Evolutionary conservation across 306 rosid genomes (phyloP).

Genomic region (Ziziphus jujuba): DNA sequence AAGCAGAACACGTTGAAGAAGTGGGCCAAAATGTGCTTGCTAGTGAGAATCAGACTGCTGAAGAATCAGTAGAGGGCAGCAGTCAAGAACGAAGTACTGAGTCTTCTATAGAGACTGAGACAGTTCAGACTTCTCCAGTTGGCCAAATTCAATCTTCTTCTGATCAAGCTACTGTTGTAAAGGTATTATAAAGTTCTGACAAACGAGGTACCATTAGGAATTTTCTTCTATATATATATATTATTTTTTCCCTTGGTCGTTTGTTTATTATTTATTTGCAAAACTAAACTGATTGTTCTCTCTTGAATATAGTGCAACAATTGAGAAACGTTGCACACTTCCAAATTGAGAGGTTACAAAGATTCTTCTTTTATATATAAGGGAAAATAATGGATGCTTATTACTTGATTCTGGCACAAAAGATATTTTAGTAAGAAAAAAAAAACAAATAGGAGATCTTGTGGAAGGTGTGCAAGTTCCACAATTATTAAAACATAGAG

Average conservation of each 20-base stretch:
- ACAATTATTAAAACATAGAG: background rate
- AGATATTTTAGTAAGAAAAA: background rate
- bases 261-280: background rate
- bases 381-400: background rate
- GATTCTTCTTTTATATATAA: background rate
- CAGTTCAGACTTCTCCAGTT: constrained; percentile 28
- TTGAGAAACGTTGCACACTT: background rate
- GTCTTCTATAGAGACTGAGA: constrained; percentile 29
- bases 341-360: background rate
- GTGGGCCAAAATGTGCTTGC: constrained; percentile 23
- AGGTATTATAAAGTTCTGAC: constrained; percentile 41
- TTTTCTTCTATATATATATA: background rate
- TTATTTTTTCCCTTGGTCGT: background rate
- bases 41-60: constrained; percentile 16
- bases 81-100: constrained; percentile 36
- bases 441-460: background rate
- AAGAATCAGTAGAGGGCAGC: constrained; percentile 30
- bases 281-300: no score
- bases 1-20: constrained; percentile 35
- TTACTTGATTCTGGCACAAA: background rate
- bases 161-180: constrained; percentile 34
- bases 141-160: constrained; percentile 44
- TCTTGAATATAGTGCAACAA: no score
- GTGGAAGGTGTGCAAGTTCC: background rate
- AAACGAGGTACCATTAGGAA: background rate